A percentile compares a stretch with the other conserved stretches of the same genome.
Evolutionary conservation across 306 rosid genomes (phyloP).

Genomic region (Cercis canadensis): DNA sequence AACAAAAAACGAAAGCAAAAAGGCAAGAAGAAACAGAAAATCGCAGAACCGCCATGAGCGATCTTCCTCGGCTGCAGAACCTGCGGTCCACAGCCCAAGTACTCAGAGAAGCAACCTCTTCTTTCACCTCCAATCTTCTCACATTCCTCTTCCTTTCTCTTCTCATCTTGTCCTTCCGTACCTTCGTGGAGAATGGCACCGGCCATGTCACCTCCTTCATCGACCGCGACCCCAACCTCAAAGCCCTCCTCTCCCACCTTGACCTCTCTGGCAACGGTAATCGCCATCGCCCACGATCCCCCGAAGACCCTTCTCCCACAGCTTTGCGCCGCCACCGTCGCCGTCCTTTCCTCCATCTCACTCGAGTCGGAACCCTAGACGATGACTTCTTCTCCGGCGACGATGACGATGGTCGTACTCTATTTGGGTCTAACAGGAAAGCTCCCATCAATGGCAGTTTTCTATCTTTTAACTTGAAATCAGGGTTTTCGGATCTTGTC

Average conservation of each 20-base stretch:
- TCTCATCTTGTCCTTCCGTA: slow-evolving; percentile 76
- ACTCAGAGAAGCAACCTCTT: slow-evolving; percentile 51
- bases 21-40: background rate
- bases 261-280: slow-evolving; percentile 57
- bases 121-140: slow-evolving; percentile 57
- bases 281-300: slow-evolving; percentile 29
- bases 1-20: background rate
- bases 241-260: slow-evolving; percentile 75
- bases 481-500: slow-evolving; percentile 75
- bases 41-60: slow-evolving; percentile 61
- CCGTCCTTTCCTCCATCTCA: slow-evolving; percentile 84
- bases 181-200: slow-evolving; percentile 74
- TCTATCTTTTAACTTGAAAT: slow-evolving; percentile 37
- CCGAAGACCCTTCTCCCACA: slow-evolving; percentile 39
- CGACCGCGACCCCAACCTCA: slow-evolving; percentile 85
- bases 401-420: slow-evolving; percentile 69
- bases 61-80: slow-evolving; percentile 62
- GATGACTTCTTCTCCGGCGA: slow-evolving; percentile 92
- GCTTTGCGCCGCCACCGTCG: slow-evolving; percentile 49
- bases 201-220: slow-evolving; percentile 71
- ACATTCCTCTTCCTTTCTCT: slow-evolving; percentile 83
- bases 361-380: slow-evolving; percentile 89
- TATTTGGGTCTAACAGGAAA: slow-evolving; percentile 58
- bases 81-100: slow-evolving; percentile 67
- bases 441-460: slow-evolving; percentile 54